Conservation (phyloP, 257 asterid genomes). For the Fraxinus anomala region DNA sequence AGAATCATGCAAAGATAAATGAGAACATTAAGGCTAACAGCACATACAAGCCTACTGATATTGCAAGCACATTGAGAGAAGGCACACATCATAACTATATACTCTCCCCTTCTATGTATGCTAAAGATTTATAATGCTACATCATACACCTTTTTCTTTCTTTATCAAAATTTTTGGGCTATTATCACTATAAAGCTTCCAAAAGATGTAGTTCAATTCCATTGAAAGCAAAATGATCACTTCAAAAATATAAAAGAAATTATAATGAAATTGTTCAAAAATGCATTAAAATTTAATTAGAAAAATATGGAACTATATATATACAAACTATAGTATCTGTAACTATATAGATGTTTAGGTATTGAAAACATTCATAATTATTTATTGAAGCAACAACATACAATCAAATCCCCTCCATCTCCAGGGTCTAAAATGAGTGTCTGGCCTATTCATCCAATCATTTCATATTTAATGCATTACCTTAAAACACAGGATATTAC, state of each 20-base stretch:
- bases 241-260: neutral
- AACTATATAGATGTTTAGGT: too few relatives aligned
- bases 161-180: neutral
- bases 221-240: neutral
- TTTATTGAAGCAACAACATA: too few relatives aligned
- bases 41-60: neutral
- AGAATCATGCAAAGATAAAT: neutral
- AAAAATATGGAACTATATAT: too few relatives aligned
- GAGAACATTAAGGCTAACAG: neutral
- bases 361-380: too few relatives aligned
- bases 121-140: neutral
- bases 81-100: neutral
- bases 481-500: too few relatives aligned
- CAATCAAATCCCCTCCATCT: too few relatives aligned
- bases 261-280: neutral
- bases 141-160: neutral
- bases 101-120: neutral
- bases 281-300: too few relatives aligned
- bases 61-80: neutral
- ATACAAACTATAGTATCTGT: too few relatives aligned
- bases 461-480: too few relatives aligned
- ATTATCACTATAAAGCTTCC: neutral
- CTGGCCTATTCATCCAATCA: too few relatives aligned
- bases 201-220: neutral
- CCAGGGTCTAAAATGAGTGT: neutral